Conservation (phyloP, 768 basidiomycete species). For the Tricholoma bakamatsutake region DNA sequence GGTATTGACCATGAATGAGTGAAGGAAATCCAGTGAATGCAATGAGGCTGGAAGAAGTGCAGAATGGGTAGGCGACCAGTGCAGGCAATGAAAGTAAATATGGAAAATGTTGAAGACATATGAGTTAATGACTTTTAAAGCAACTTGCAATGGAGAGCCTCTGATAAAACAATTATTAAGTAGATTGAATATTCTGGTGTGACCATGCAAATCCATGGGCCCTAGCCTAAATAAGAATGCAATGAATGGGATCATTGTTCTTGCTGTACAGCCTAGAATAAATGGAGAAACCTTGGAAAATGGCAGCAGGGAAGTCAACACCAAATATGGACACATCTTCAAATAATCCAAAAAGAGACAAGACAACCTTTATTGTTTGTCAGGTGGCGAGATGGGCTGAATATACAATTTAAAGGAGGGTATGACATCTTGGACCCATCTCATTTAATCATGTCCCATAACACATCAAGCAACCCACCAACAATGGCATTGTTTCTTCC, state of each 20-base stretch:
- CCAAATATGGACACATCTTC: not conserved
- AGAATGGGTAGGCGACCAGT: not conserved
- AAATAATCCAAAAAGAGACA: not conserved
- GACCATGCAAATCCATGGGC: too few species aligned
- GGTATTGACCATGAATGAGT: not conserved
- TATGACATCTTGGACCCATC: not conserved
- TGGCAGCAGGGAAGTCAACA: not conserved
- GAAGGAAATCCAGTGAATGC: not conserved
- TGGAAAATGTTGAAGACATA: not conserved
- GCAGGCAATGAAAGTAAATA: not conserved
- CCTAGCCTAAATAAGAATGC: too few species aligned
- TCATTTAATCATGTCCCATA: not conserved
- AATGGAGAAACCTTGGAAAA: not conserved
- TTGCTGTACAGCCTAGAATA: not conserved
- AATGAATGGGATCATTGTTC: not conserved
- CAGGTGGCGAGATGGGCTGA: not conserved
- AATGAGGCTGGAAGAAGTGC: not conserved
- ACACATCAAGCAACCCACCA: not conserved
- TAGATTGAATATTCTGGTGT: not conserved
- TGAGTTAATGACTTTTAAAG: not conserved
- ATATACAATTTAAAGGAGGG: not conserved
- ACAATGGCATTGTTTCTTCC: not conserved
- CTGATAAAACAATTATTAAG: not conserved
- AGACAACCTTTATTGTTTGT: not conserved
- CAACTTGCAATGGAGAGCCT: not conserved